A percentile compares a stretch with the other conserved stretches of the same genome.
Evolutionary conservation across 805 yeast genomes (phyloP).

Genomic region (Saccharomycopsis schoenii): DNA sequence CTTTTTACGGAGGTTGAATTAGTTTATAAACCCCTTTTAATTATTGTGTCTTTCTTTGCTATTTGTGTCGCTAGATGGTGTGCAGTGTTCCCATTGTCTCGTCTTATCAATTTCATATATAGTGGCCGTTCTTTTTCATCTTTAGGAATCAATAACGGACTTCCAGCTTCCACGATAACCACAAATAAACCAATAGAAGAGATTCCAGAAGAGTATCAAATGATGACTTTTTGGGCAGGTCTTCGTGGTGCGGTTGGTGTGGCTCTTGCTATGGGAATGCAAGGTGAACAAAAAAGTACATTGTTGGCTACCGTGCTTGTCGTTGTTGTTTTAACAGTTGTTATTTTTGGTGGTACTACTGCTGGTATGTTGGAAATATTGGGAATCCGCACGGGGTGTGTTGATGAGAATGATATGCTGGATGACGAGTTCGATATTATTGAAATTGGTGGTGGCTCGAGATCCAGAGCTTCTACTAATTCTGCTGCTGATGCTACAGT

Average conservation of each 20-base stretch:
- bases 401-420: constrained; percentile 53
- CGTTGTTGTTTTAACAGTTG: constrained; percentile 92
- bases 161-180: neutral
- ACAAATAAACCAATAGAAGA: constrained; percentile 49
- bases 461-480: neutral
- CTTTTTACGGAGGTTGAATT: constrained; percentile 92
- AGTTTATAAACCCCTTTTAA: constrained; percentile 87
- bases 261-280: constrained; percentile 94
- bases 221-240: constrained; percentile 99
- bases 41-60: constrained; percentile 80
- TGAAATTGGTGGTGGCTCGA: neutral
- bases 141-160: constrained; percentile 26
- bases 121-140: constrained; percentile 42
- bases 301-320: constrained; percentile 90
- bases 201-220: constrained; percentile 89
- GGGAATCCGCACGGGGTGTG: constrained; percentile 85
- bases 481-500: neutral
- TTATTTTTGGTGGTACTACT: constrained; percentile 95
- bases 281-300: constrained; percentile 85
- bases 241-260: constrained; percentile 98
- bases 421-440: constrained; percentile 94
- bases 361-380: constrained; percentile 95
- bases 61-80: constrained; percentile 95
- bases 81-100: constrained; percentile 90
- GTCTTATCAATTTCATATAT: constrained; percentile 70